phyloP scores from a whole-genome alignment of 1,139 yeast genomes.

The Saccharomyces hybrid region DNA sequence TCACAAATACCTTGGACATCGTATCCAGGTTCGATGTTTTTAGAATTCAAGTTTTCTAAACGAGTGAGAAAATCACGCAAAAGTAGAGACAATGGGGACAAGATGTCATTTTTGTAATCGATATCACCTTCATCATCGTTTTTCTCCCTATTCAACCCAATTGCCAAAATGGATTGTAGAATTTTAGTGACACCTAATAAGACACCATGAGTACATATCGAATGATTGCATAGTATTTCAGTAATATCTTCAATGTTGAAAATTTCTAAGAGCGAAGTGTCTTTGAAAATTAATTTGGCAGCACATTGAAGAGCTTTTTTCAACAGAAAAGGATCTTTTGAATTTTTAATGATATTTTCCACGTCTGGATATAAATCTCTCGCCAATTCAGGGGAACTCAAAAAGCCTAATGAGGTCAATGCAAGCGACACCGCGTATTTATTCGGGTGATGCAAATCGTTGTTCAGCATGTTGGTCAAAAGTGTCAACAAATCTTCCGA shows the following conservation, averaged over 20 bases:
- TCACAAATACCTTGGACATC: slow-evolving; percentile 83
- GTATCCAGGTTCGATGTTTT: slow-evolving; percentile 82
- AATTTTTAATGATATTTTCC: slow-evolving; percentile 52
- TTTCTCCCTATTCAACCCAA: slow-evolving; percentile 3
- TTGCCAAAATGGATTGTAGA: slow-evolving; percentile 20
- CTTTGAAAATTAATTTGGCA: slow-evolving; percentile 51
- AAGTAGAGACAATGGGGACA: slow-evolving; percentile 30
- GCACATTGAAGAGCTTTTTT: slow-evolving; percentile 85
- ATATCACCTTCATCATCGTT: slow-evolving; percentile 9
- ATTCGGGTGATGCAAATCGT: slow-evolving; percentile 84
- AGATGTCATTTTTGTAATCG: slow-evolving; percentile 23
- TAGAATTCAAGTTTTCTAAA: slow-evolving; percentile 52
- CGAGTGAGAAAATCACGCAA: slow-evolving; percentile 50
- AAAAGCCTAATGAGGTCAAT: slow-evolving; percentile 79
- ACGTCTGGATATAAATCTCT: slow-evolving; percentile 86
- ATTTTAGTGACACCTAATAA: slow-evolving; percentile 64
- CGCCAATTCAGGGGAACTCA: slow-evolving; percentile 87
- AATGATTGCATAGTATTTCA: slow-evolving; percentile 11
- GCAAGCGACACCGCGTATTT: slow-evolving; percentile 85
- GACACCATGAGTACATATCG: slow-evolving; percentile 49
- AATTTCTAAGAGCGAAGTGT: slow-evolving; percentile 24
- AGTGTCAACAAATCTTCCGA: slow-evolving; percentile 91
- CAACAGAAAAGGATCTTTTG: slow-evolving; percentile 57
- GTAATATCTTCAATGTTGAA: slow-evolving; percentile 18
- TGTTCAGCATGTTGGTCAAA: slow-evolving; percentile 84